Conservation (phyloP, 73 alveolate species). For the Uronychia setigera region DNA sequence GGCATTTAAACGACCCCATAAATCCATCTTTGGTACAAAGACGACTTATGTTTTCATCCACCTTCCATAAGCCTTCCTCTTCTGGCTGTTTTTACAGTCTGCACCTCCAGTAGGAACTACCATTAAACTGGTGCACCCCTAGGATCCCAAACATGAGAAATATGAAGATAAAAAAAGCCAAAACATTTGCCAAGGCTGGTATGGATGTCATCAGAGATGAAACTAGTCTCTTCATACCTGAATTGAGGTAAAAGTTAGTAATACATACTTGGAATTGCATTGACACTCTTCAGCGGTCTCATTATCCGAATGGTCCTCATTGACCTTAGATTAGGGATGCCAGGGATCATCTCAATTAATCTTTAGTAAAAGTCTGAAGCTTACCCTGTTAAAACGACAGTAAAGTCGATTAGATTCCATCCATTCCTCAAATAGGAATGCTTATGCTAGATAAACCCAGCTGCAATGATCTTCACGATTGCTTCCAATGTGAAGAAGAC, state of each 20-base stretch:
- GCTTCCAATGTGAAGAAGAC: conserved; percentile 10
- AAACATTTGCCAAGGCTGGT: not conserved
- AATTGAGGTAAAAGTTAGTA: not conserved
- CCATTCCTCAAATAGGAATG: conserved; percentile 8
- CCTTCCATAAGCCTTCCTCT: not conserved
- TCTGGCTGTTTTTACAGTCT: not conserved
- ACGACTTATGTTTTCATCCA: not conserved
- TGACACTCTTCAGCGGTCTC: not conserved
- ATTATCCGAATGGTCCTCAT: not conserved
- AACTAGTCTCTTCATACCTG: conserved; percentile 15
- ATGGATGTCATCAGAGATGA: conserved; percentile 5
- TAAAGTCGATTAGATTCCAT: conserved; percentile 11
- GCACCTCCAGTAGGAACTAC: not conserved
- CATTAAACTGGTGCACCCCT: conserved; percentile 22
- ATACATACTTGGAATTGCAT: conserved; percentile 11
- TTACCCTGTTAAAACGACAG: conserved; percentile 5
- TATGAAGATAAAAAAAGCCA: conserved; percentile 8
- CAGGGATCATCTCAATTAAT: conserved; percentile 26
- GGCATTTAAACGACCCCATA: conserved; percentile 4
- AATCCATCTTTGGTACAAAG: not conserved
- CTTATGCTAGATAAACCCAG: not conserved
- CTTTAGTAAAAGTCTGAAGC: conserved; percentile 53
- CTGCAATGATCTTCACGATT: conserved; percentile 3
- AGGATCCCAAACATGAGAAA: conserved; percentile 32
- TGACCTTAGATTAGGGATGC: conserved; percentile 18